Conservation (phyloP, 768 basidiomycete species). For the Mycena galericulata region DNA sequence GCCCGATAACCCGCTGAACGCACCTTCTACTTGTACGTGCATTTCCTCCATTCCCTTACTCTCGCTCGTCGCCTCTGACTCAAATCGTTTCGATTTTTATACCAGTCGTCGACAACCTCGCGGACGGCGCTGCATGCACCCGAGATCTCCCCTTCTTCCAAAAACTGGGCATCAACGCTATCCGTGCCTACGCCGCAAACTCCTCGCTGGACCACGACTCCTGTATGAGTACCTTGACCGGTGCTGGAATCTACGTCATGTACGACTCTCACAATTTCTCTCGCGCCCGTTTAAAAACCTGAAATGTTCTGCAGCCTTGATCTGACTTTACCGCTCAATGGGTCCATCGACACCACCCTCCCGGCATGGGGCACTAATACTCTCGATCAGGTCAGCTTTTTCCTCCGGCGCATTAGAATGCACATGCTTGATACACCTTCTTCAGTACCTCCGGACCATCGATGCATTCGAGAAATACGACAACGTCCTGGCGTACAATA, state of each 20-base stretch:
- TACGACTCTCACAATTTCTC: constrained; percentile 60
- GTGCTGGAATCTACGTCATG: constrained; percentile 92
- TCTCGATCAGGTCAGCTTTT: constrained; percentile 51
- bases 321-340: constrained; percentile 80
- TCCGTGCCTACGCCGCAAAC: constrained; percentile 90
- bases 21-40: constrained; percentile 34
- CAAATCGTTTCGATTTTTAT: constrained; percentile 57
- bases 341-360: constrained; percentile 67
- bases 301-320: constrained; percentile 75
- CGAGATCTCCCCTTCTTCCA: constrained; percentile 87
- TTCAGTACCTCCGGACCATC: constrained; percentile 81
- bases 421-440: too few species aligned
- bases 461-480: constrained; percentile 86
- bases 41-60: constrained; percentile 60
- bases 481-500: constrained; percentile 90
- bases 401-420: too few species aligned
- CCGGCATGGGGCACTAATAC: constrained; percentile 77
- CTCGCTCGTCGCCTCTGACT: too few species aligned
- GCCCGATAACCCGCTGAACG: constrained; percentile 13
- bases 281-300: constrained; percentile 14
- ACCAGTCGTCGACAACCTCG: constrained; percentile 79
- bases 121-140: constrained; percentile 72
- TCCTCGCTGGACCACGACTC: constrained; percentile 84
- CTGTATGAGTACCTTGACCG: constrained; percentile 84
- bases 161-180: constrained; percentile 81